Percentiles rank a stretch among this genome's conserved stretches.
Evolutionary conservation across 805 yeast species (phyloP).

Genomic region (Kodamaea kakaduensis): DNA sequence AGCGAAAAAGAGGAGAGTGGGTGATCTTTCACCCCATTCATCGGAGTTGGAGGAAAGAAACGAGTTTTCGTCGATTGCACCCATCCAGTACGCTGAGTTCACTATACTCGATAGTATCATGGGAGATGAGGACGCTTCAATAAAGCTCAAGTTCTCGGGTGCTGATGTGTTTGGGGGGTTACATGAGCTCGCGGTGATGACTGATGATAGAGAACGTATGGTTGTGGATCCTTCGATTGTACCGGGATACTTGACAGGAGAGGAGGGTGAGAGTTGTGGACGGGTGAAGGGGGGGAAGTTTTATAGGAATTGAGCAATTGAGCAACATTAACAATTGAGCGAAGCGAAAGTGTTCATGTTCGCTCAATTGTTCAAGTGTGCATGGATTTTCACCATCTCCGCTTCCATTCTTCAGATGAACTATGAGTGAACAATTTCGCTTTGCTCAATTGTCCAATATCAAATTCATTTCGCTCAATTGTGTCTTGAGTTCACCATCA

Average conservation of each 20-base stretch:
- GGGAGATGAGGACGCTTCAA: constrained; percentile 15
- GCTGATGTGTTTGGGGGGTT: constrained; percentile 75
- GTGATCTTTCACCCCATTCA: too few relatives aligned
- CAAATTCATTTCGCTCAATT: too few relatives aligned
- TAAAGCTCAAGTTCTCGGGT: constrained; percentile 49
- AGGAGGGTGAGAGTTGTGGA: constrained; percentile 56
- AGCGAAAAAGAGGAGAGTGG: constrained; percentile 17
- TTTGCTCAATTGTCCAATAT: too few relatives aligned
- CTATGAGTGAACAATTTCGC: too few relatives aligned
- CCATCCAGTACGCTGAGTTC: constrained; percentile 52
- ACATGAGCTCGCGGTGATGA: constrained; percentile 53
- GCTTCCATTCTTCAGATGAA: too few relatives aligned
- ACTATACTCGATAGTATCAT: constrained; percentile 30
- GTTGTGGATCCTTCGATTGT: constrained; percentile 49
- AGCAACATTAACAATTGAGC: too few relatives aligned
- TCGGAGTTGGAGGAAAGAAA: too few relatives aligned
- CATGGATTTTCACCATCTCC: too few relatives aligned
- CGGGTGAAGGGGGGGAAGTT: constrained; percentile 9
- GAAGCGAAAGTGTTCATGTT: too few relatives aligned
- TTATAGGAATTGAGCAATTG: too few relatives aligned
- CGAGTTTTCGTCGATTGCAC: constrained; percentile 52
- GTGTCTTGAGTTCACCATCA: too few relatives aligned
- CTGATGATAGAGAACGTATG: constrained; percentile 26
- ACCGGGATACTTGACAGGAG: constrained; percentile 81
- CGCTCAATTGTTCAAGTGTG: too few relatives aligned